These are phyloP conservation scores for Seiridium unicorne DNA, from an alignment of 2,329 filamentous ascomycete species.

Conservation along the genomic window DNA sequence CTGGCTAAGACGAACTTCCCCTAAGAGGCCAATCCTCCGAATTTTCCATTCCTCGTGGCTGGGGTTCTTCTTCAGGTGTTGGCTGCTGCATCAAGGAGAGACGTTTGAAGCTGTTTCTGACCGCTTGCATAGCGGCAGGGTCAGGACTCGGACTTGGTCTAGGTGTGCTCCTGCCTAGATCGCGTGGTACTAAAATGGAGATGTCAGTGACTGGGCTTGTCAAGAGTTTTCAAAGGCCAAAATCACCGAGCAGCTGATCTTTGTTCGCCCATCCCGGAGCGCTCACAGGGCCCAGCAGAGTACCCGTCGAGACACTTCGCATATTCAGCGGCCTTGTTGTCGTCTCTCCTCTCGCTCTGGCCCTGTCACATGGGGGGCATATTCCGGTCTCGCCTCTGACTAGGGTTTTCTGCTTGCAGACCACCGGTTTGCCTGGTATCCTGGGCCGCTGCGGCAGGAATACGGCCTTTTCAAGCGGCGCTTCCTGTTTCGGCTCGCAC, in stretches of 20 bases:
- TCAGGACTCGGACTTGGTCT: neutral
- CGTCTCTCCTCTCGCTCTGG: neutral
- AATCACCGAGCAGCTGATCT: too few relatives aligned
- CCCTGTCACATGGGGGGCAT: constrained; percentile 18
- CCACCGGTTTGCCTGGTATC: constrained; percentile 15
- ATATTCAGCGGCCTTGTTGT: neutral
- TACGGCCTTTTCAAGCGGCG: constrained; percentile 18
- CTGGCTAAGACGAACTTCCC: too few relatives aligned
- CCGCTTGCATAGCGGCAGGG: neutral
- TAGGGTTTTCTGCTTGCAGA: constrained; percentile 16
- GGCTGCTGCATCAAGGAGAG: neutral
- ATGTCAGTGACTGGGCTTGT: too few relatives aligned
- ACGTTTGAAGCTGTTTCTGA: constrained; percentile 2
- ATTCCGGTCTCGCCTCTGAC: constrained; percentile 18
- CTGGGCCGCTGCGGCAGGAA: constrained; percentile 17
- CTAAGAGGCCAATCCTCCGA: neutral
- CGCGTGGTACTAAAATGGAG: too few relatives aligned
- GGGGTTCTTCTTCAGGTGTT: neutral
- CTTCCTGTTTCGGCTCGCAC: constrained; percentile 14
- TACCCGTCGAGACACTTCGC: neutral
- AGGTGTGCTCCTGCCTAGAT: neutral
- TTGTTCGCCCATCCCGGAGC: too few relatives aligned
- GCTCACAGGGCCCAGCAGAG: too few relatives aligned
- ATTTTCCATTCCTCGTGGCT: neutral
- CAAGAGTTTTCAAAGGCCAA: too few relatives aligned